Evolutionary conservation across 805 yeast species (phyloP), one percentile per base, ranked within the genome.

Genomic region (Clavispora fructus): DNA sequence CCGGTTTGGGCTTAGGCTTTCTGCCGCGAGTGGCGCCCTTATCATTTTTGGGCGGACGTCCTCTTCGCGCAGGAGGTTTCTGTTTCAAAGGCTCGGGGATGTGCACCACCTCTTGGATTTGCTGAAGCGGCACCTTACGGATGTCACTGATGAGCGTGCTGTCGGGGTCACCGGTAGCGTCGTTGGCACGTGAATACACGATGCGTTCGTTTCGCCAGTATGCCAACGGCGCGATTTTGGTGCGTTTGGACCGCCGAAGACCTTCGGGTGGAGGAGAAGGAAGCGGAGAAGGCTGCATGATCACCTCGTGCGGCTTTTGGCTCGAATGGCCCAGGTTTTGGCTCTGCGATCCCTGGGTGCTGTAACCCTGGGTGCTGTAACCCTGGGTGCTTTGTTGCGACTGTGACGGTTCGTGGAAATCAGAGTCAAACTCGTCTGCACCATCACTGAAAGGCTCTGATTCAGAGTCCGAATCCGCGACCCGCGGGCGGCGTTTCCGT

Each of bases 201-300:
- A 85, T 77, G 49, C 80, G 71, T 63, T 89, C 96, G 57, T 86
- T 87, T 60, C 86, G 78, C 96, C 96, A 89, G 60, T 75, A 86
- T 2, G 88, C 91, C 51, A 89, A 67, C 0, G 95, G 92, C 4
- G 83, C 78, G 7, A 85, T 74, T 50, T 78, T 77, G 0, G 79
- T 77, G 56, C 96, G 73, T 29, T 75, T 71, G 0, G 95, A 85
- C 52, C 87, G 68, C 51, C 95, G 71, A 2, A 78, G 57, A 0
- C 80, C 78, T 46, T 68, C 73, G 7, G 73, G 72, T 7, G 74
- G 74, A 1, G 76, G 75, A 4, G 74, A 68, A 1, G 75, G 76
- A 28, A 69, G 61, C 7, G 73, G 72, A 0, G 68, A 59, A 2
- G 64, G 65, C 30, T 56, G 54, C 7, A 52, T 48, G 14, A 50